Percentiles rank a stretch among this genome's conserved stretches.
These are phyloP conservation scores for Mycena vulgaris DNA, from an alignment of 768 basidiomycete species.

Conservation along the genomic window DNA sequence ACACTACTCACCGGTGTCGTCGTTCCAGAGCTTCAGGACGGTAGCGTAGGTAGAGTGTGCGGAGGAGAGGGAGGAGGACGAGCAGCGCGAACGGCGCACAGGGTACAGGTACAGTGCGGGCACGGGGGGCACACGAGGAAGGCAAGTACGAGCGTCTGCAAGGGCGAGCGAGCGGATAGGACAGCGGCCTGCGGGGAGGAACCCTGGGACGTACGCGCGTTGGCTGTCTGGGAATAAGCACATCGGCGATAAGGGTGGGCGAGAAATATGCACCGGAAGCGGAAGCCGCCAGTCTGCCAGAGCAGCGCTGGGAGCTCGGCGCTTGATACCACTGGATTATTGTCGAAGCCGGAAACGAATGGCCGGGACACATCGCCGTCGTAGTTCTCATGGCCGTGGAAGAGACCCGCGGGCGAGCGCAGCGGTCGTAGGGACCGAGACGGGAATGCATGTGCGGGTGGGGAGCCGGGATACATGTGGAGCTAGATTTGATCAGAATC, in stretches of 20 bases:
- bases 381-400: neutral
- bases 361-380: constrained; percentile 7
- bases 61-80: constrained; percentile 16
- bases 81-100: constrained; percentile 1
- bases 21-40: constrained; percentile 1
- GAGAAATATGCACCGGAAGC: constrained; percentile 7
- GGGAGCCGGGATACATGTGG: neutral
- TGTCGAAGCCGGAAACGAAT: constrained; percentile 3
- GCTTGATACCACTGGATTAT: constrained; percentile 1
- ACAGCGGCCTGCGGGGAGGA: neutral
- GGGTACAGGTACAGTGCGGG: neutral
- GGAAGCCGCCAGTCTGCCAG: constrained; percentile 1
- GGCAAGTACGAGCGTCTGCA: too few relatives aligned
- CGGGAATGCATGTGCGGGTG: too few relatives aligned
- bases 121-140: neutral
- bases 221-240: too few relatives aligned
- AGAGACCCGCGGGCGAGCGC: neutral
- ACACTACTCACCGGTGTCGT: neutral
- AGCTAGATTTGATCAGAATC: neutral
- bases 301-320: too few relatives aligned
- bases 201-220: neutral
- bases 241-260: constrained; percentile 1
- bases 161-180: constrained; percentile 7
- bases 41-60: constrained; percentile 8
- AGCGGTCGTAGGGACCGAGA: neutral